Conservation (phyloP, 495 filamentous ascomycete genomes). For the Aspergillus saccharolyticus region DNA sequence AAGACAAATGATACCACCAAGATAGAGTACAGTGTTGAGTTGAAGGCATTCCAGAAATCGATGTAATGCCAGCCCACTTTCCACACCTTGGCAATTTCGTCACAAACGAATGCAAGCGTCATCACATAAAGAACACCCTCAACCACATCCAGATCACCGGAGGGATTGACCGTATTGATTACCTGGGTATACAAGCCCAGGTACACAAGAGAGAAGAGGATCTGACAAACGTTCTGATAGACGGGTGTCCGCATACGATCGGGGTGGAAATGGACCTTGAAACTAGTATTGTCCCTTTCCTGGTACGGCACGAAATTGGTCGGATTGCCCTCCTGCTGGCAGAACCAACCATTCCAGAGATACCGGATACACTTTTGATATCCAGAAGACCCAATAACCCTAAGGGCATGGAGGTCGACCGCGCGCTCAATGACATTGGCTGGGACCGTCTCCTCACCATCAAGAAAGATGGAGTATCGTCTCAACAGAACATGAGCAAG, state of each 20-base stretch:
- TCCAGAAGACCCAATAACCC: slow-evolving; percentile 82
- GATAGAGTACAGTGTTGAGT: slow-evolving; percentile 71
- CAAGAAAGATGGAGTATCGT: slow-evolving; percentile 74
- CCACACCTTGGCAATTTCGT: slow-evolving; percentile 82
- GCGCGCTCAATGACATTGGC: slow-evolving; percentile 87
- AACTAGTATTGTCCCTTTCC: slow-evolving; percentile 65
- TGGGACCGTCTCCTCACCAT: slow-evolving; percentile 65
- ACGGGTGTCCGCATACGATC: slow-evolving; percentile 87
- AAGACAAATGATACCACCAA: slow-evolving; percentile 71
- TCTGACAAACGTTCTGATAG: slow-evolving; percentile 88
- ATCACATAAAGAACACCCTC: slow-evolving; percentile 85
- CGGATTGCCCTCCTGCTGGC: slow-evolving; percentile 87
- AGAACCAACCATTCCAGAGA: slow-evolving; percentile 94
- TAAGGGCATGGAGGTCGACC: slow-evolving; percentile 85
- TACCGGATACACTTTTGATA: slow-evolving; percentile 92
- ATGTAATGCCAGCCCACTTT: slow-evolving; percentile 87
- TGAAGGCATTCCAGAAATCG: slow-evolving; percentile 95
- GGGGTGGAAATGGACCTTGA: slow-evolving; percentile 80
- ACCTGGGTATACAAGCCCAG: slow-evolving; percentile 81
- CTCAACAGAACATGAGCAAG: slow-evolving; percentile 81
- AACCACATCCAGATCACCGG: slow-evolving; percentile 75
- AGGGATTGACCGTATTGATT: slow-evolving; percentile 83
- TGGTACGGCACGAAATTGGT: slow-evolving; percentile 79
- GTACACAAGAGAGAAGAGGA: slow-evolving; percentile 77
- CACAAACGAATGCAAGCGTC: slow-evolving; percentile 87